Percentiles rank a stretch among this genome's conserved stretches.
Conservation (phyloP, 371 early-diverging fungal species). For the Rhizopus delemar region DNA sequence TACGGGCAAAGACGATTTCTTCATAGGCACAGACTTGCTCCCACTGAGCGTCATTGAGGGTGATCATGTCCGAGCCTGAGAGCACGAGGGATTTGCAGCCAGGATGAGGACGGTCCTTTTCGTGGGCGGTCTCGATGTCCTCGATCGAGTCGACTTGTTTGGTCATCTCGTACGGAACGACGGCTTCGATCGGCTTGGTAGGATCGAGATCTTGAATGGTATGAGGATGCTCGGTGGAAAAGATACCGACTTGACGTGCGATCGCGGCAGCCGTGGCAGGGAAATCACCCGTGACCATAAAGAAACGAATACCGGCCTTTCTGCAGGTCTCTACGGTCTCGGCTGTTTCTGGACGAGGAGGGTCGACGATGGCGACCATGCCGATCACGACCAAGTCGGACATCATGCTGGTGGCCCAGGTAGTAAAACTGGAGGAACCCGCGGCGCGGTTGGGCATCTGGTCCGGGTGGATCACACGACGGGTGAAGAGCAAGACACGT, state of each 20-base stretch:
- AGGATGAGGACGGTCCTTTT: background rate
- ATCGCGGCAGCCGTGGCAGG: conserved; percentile 72
- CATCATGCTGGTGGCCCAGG: conserved; percentile 30
- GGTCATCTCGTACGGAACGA: conserved; percentile 17
- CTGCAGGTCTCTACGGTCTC: conserved; percentile 58
- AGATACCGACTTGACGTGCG: conserved; percentile 68
- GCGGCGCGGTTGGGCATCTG: conserved; percentile 22
- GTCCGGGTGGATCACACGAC: conserved; percentile 33
- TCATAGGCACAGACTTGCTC: conserved; percentile 61
- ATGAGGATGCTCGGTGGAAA: conserved; percentile 45
- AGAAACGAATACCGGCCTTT: conserved; percentile 70
- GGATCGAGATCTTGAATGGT: conserved; percentile 42
- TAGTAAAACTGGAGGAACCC: conserved; percentile 30
- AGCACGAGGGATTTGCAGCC: conserved; percentile 41
- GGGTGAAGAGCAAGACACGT: conserved; percentile 67
- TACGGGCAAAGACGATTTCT: conserved; percentile 84
- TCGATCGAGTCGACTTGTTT: background rate
- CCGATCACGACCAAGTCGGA: conserved; percentile 58
- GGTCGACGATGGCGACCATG: conserved; percentile 71
- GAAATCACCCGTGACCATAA: conserved; percentile 81
- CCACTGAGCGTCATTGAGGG: conserved; percentile 58
- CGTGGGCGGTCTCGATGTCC: conserved; percentile 9
- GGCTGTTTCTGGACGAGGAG: conserved; percentile 69
- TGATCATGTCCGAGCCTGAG: conserved; percentile 57
- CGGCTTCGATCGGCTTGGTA: conserved; percentile 10